A percentile compares a stretch with the other conserved stretches of the same genome.
Conservation (phyloP, 1,284 basidiomycete species). For the Ceratobasidium theobromae region DNA sequence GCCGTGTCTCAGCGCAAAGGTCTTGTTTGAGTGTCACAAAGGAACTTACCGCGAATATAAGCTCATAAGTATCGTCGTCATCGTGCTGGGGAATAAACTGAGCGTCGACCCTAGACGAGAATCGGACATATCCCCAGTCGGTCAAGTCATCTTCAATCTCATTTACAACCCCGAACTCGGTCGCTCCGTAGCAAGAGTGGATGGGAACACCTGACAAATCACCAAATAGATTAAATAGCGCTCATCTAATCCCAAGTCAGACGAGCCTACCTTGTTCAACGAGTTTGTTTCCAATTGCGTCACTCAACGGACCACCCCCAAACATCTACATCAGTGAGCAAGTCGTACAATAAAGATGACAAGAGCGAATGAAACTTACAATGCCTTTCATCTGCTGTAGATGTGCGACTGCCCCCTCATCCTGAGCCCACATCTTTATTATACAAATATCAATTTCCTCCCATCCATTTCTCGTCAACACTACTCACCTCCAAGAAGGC, state of each 20-base stretch:
- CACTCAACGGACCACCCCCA: neutral
- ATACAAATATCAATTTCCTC: neutral
- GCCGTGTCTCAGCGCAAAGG: neutral
- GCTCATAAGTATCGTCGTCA: neutral
- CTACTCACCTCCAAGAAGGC: conserved; percentile 31
- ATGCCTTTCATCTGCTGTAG: conserved; percentile 25
- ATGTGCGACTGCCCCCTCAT: conserved; percentile 20
- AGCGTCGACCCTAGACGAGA: neutral
- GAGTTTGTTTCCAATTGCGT: conserved; percentile 2
- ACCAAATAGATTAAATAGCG: neutral
- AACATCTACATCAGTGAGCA: conserved; percentile 17
- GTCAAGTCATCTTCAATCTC: neutral
- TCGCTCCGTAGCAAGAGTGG: neutral
- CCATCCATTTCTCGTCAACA: no score
- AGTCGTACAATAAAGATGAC: neutral
- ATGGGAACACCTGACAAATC: neutral
- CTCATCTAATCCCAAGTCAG: neutral
- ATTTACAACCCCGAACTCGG: neutral
- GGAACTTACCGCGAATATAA: conserved; percentile 17
- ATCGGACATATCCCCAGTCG: conserved; percentile 31
- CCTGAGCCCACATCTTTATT: conserved; percentile 30
- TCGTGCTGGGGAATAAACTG: conserved; percentile 4
- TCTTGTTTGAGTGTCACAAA: neutral
- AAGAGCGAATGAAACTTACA: conserved; percentile 15
- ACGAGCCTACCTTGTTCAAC: conserved; percentile 3